Evolutionary conservation across 768 basidiomycete genomes (phyloP), one percentile per base, ranked within the genome.

Genomic region (Rhizopogon vinicolor): DNA sequence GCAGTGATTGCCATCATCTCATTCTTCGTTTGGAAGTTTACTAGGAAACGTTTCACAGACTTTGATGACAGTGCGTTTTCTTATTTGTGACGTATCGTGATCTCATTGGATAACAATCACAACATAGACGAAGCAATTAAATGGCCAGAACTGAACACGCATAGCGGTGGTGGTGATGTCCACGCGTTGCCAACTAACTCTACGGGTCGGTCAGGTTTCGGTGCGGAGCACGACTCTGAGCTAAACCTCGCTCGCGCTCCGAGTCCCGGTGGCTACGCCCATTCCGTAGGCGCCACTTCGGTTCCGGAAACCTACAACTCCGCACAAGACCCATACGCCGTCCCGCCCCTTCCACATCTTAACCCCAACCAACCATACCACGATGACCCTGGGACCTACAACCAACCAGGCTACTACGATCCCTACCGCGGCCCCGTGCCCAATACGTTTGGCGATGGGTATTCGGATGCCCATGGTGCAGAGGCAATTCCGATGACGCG

Each of bases 11-110:
- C 80, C 9, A 77, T 93, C 51, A 71, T 85, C 51, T 83, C 75
- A 14, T 93, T 93, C 74, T 80, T 91, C 60, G 73, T 89, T 39
- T 93, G 92, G 91, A 93, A 93, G 70, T 82, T 91, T 65, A 89
- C 87, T 2, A 78, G 87, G 64, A 93, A 92, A 68, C 85, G 87
- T 55, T 83, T 85, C 65, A 58, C 75, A 25, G 82, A 86, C 62
- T 90, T 89, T 63, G 88, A 92, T 63, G 87, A 90, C 72, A 84
- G 91, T 91, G 69, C 63, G 88, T 81, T 40, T 58, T 55, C 29
- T 43, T 51, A 60, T 55, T 60, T 49, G 33, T 56, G 56, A 61
- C 1, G 19, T 54, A 50, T 58, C 51, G 51, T 8, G 25, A 51
- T 14, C 35, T 37, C 35, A 31, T 49, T 29, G 33, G 41, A 13